Evolutionary conservation across 2,329 filamentous ascomycete species (phyloP), one percentile per base, ranked within the genome.

Genomic region (Xenoacremonium recifei): DNA sequence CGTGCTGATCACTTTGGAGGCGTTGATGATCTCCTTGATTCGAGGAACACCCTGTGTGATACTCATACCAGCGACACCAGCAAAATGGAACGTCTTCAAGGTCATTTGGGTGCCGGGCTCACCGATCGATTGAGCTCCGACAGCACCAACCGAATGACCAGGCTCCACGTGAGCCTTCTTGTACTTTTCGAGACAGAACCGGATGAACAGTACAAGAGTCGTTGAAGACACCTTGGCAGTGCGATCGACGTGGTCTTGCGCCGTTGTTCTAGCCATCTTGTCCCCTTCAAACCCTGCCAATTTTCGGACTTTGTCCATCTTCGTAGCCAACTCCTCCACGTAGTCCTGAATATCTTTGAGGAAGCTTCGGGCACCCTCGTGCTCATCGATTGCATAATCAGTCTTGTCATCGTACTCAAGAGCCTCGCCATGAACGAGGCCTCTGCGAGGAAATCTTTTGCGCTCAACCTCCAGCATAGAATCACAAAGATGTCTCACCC

Each of bases 11-110:
- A 76, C 74, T 64, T 90, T 95, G 7, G 90, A 96, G 5, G 93
- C 93, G 69, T 99, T 99, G 82, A 99, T 99, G 54, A 99, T 99
- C 75, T 99, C 93, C 71, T 99, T 99, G 73, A 99, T 99, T 84
- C 93, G 92, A 2, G 93, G 93, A 6, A 99, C 93, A 87, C 93
- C 93, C 62, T 96, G 89, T 0, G 93, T 99, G 62, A 99, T 96
- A 77, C 89, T 96, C 93, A 99, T 97, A 65, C 92, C 92, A 32
- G 93, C 93, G 50, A 99, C 93, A 87, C 93, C 93, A 62, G 93
- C 93, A 73, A 99, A 99, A 86, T 97, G 93, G 82, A 97, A 97
- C 62, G 93, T 97, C 71, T 97, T 97, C 50, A 99, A 72, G 1
- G 93, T 99, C 93, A 99, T 99, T 67, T 99, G 93, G 1, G 93